Base-by-base conservation (phyloP, 2,329 filamentous ascomycete genomes). In the Trichoderma atrobrunneum region DNA sequence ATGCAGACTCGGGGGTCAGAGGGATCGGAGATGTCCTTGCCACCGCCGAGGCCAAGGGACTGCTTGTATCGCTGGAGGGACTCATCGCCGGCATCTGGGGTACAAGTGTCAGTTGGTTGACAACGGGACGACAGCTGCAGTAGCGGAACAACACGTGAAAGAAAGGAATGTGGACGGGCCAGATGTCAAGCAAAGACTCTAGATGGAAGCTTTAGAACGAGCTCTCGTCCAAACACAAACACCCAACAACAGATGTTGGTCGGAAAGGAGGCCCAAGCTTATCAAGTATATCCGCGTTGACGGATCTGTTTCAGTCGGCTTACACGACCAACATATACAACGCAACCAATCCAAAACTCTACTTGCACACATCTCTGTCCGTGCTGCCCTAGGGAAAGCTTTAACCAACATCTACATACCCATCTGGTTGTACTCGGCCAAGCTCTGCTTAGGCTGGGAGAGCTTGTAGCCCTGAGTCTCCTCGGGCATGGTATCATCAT, bases 41-140 rank as follows among this genome's bases (percentile, higher is more conserved):
- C 92, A 77, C 90, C 90, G 75, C 91, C 90, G 73, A 98, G 90
- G 77, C 96, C 96, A 74, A 99, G 92, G 14, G 95, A 98, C 80
- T 95, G 90, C 87, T 99, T 99, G 92, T 97, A 99, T 79, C 95
- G 92, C 85, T 97, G 93, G 78, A 99, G 91, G 74, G 95, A 96
- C 84, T 98, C 95, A 82, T 99, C 96, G 78, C 93, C 85, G 76
- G 87, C 86, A 79, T 91, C 87, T 91, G 57, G 57, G 30, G 7
- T 48, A 14, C 26, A 36, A 54, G 2, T 7, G 36, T 70, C 14
- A 70, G 67, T 30, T 34, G 12, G 18, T 16, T 51, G 56, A 12
- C 16, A 60, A 71, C n/a, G n/a, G n/a, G n/a, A 54, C 48, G 48
- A 54, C 21, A 24, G 21, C 21, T 7, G 48, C 48, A 54, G 48